phyloP scores from a whole-genome alignment of 441 rosid genomes.

The Omphalea diandra region DNA sequence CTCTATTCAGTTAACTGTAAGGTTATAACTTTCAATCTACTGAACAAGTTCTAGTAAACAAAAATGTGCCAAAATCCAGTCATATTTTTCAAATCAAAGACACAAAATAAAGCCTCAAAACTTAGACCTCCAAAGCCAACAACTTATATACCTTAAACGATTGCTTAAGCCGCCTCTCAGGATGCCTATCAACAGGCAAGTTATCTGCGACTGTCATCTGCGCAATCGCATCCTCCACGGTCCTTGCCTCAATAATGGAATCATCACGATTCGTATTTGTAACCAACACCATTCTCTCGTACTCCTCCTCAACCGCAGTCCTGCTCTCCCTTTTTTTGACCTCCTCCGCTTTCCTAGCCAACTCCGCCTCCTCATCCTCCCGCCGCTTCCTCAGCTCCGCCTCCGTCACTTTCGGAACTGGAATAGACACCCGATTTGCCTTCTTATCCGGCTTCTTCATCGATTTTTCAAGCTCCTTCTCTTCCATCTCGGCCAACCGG shows the following conservation, averaged over 20 bases:
- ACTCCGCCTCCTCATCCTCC: constrained; percentile 74
- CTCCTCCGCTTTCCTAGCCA: constrained; percentile 73
- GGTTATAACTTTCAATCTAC: background rate
- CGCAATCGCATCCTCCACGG: constrained; percentile 84
- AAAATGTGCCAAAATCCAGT: no score
- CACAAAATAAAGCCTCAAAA: background rate
- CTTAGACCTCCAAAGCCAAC: background rate
- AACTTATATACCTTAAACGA: constrained; percentile 67
- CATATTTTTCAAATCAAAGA: no score
- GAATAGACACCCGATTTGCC: constrained; percentile 67
- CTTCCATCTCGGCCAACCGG: constrained; percentile 83
- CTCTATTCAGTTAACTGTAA: background rate
- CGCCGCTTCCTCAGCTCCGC: constrained; percentile 54
- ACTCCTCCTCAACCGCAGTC: constrained; percentile 80
- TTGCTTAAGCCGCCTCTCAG: constrained; percentile 87
- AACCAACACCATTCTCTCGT: constrained; percentile 76
- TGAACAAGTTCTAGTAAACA: background rate
- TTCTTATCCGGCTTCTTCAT: constrained; percentile 83
- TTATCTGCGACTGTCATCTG: constrained; percentile 60
- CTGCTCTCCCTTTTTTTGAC: constrained; percentile 58
- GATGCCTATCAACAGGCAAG: constrained; percentile 75
- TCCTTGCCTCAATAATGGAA: constrained; percentile 73
- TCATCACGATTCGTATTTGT: constrained; percentile 87
- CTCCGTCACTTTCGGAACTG: constrained; percentile 83
- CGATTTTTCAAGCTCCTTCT: constrained; percentile 68